A percentile compares a stretch with the other conserved stretches of the same genome.
These are phyloP conservation scores for Acer campestre DNA, from an alignment of 345 rosid genomes.

Conservation along the genomic window DNA sequence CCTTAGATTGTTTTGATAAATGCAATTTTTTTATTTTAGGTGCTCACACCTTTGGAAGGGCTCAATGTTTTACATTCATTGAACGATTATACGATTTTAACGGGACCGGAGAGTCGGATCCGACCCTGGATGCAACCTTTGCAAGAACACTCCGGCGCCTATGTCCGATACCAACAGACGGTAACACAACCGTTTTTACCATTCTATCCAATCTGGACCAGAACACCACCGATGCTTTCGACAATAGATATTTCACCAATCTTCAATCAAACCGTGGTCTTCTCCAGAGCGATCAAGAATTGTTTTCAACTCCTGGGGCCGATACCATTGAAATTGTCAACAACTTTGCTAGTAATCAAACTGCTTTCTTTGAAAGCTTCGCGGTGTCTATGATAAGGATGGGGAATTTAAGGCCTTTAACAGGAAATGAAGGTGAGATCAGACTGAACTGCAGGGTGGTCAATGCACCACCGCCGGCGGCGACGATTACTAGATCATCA, in stretches of 20 bases:
- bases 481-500: neutral
- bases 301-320: constrained; percentile 55
- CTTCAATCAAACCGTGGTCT: constrained; percentile 47
- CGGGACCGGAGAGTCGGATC: constrained; percentile 45
- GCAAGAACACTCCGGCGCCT: constrained; percentile 35
- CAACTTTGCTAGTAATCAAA: constrained; percentile 42
- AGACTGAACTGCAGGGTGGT: constrained; percentile 56
- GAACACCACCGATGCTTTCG: constrained; percentile 51
- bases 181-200: neutral
- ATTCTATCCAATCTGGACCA: constrained; percentile 42
- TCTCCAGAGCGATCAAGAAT: constrained; percentile 60
- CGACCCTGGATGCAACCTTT: constrained; percentile 46
- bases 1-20: neutral
- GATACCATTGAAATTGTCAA: constrained; percentile 45
- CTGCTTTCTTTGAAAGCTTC: constrained; percentile 59
- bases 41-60: constrained; percentile 73
- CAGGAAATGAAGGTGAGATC: constrained; percentile 57
- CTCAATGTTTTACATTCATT: constrained; percentile 33
- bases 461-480: constrained; percentile 8
- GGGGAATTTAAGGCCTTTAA: constrained; percentile 57
- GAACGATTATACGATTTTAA: constrained; percentile 50
- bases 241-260: constrained; percentile 52
- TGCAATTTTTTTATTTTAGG: constrained; percentile 28
- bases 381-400: constrained; percentile 58
- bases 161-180: constrained; percentile 31